Evolutionary conservation across 2,329 filamentous ascomycete species (phyloP), one percentile per base, ranked within the genome.

Genomic region (Ceratocystis harringtonii): DNA sequence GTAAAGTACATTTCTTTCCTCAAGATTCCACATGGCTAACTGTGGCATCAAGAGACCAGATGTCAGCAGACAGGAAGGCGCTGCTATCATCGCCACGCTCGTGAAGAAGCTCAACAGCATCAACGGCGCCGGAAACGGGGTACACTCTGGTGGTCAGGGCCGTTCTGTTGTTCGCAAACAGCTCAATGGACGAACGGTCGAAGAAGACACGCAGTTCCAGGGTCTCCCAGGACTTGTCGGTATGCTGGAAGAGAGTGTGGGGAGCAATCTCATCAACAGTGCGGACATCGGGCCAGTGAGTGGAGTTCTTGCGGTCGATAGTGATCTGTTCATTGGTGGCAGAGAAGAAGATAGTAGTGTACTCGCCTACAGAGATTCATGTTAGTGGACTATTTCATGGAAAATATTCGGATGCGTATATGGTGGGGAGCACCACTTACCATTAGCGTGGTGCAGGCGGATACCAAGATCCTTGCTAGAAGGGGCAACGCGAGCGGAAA

Each of bases 121-220:
- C 32, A 8, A 67, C 60, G 19, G 65, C 64, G 8, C 70, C 68
- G 22, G 69, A 63, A 10, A 63, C 62, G 28, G 69, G 70, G 60
- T 70, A 70, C 25, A 70, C 67, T 10, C 70, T 66, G 19, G 68
- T 69, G 10, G 70, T 70, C 17, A 70, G 64, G 17, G 69, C 70
- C 25, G 70, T 70, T 19, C 69, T 66, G 30, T 69, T 67, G 48
- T 70, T 70, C 28, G 68, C 69, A 30, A 66, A 70, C 7, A 70
- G 17, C 41, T 70, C 70, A n/a, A 70, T 64, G 15, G 69, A 55
- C 10, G 69, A 70, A 19, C 66, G 68, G 62, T 70, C 69, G n/a
- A 69, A 69, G 52, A 70, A 69, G 15, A 70, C 50, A 5, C 68
- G 63, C 5, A 70, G 12, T 3, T 67, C 45, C 7, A 70, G 69